Evolutionary conservation across 2,329 filamentous ascomycete species (phyloP).

Genomic region (Colletotrichum navitas): DNA sequence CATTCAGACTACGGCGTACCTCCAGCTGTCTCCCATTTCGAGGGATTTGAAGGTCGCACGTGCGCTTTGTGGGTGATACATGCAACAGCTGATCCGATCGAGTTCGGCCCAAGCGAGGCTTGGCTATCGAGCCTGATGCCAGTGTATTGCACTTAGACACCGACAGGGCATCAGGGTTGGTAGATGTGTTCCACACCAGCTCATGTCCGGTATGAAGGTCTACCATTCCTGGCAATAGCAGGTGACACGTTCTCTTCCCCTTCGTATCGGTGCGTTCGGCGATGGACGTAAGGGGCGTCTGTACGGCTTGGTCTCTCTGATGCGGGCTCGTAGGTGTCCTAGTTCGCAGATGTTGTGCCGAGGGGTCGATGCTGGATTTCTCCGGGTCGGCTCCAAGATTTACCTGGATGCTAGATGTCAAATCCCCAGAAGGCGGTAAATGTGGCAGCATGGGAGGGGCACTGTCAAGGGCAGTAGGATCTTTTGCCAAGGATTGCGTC

Average conservation of each 20-base stretch:
- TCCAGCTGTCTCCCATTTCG: neutral
- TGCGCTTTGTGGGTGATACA: neutral
- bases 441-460: conserved; percentile 5
- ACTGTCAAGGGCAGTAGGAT: neutral
- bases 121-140: neutral
- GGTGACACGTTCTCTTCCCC: neutral
- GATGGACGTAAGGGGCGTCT: conserved; percentile 1
- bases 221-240: neutral
- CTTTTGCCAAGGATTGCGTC: neutral
- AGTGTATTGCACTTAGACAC: neutral
- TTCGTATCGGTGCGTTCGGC: neutral
- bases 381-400: neutral
- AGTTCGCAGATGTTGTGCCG: neutral
- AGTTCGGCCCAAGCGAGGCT: neutral
- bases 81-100: neutral
- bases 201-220: conserved; percentile 1
- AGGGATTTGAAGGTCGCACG: neutral
- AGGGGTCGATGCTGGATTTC: neutral
- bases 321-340: neutral
- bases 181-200: neutral
- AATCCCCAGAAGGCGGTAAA: neutral
- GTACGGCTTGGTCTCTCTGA: neutral
- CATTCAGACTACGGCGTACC: neutral
- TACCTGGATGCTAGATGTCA: neutral
- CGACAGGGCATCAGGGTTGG: neutral